Evolutionary conservation across 2,329 filamentous ascomycete genomes (phyloP).

Genomic region (Ophiostoma quercus): DNA sequence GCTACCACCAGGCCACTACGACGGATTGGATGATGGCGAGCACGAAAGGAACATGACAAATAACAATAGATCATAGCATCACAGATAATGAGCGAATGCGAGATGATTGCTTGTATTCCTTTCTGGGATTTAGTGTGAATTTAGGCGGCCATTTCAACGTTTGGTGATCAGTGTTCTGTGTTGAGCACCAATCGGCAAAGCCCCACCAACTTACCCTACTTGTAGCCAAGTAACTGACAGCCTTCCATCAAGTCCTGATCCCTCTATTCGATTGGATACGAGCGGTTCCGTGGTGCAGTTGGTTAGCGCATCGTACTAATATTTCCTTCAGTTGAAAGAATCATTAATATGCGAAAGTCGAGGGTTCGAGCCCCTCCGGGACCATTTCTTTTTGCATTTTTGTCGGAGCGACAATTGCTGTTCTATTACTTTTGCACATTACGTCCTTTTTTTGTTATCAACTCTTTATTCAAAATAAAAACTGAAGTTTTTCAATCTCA

Average conservation of each 20-base stretch:
- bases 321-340: slow-evolving; percentile 16
- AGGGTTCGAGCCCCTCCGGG: slow-evolving; percentile 18
- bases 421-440: too few species aligned
- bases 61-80: slow-evolving; percentile 4
- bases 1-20: neutral
- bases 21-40: neutral
- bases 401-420: neutral
- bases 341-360: slow-evolving; percentile 17
- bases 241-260: slow-evolving; percentile 14
- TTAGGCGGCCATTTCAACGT: neutral
- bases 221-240: neutral
- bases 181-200: neutral
- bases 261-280: slow-evolving; percentile 11
- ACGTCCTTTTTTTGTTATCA: too few species aligned
- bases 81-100: slow-evolving; percentile 1
- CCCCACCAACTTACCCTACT: neutral
- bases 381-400: slow-evolving; percentile 14
- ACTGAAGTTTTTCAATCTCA: too few species aligned
- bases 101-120: neutral
- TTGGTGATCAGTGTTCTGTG: too few species aligned
- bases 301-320: slow-evolving; percentile 19
- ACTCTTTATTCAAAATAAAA: too few species aligned
- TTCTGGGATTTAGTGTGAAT: neutral
- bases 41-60: neutral
- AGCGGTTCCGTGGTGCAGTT: slow-evolving; percentile 18